Conservation (phyloP, 805 yeast genomes). For the Candida maris region DNA sequence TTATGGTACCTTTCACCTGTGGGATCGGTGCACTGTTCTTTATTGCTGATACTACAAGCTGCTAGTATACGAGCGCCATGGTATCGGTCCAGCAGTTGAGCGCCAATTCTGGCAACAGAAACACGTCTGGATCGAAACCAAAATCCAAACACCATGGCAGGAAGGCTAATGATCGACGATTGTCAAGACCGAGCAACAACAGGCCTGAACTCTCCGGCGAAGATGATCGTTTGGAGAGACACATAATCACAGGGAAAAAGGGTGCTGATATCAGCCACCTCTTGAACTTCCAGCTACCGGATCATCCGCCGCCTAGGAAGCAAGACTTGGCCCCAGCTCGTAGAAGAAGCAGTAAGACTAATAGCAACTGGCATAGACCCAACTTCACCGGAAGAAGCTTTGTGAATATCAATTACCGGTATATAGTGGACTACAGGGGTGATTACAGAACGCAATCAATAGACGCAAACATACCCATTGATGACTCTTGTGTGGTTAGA, state of each 20-base stretch:
- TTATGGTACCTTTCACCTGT: no score
- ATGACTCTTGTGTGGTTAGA: conserved; percentile 57
- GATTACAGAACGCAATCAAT: conserved; percentile 53
- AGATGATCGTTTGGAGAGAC: conserved; percentile 18
- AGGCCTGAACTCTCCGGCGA: conserved; percentile 14
- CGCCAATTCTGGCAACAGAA: not conserved
- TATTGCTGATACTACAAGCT: no score
- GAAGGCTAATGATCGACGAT: conserved; percentile 1
- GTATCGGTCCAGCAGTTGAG: not conserved
- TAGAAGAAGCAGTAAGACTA: conserved; percentile 17
- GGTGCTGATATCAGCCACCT: conserved; percentile 55
- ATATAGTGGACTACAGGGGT: conserved; percentile 66
- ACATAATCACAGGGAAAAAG: conserved; percentile 24
- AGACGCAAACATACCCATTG: conserved; percentile 76
- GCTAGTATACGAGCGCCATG: not conserved
- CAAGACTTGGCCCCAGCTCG: conserved; percentile 11
- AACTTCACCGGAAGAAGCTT: conserved; percentile 62
- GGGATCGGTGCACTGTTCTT: no score
- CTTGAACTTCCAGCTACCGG: conserved; percentile 53
- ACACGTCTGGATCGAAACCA: not conserved
- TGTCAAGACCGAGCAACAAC: conserved; percentile 22
- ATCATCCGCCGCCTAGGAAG: conserved; percentile 17
- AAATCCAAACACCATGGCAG: not conserved
- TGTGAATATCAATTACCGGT: conserved; percentile 80
- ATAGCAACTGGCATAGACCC: conserved; percentile 28